phyloP scores from a whole-genome alignment of 106 monocot species.

The Chionographis japonica region DNA sequence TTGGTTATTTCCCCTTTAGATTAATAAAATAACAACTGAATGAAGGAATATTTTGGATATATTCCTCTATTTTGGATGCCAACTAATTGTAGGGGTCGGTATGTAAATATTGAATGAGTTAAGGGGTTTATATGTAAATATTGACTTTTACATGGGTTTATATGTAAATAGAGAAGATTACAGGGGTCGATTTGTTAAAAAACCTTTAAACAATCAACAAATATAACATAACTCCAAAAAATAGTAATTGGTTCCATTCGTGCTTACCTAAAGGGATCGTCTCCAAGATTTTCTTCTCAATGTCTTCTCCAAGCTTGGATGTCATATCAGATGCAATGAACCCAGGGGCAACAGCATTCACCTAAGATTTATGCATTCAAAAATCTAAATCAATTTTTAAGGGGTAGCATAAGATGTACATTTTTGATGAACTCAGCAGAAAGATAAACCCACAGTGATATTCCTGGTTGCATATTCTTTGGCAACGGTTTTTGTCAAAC shows the following conservation, averaged over 20 bases:
- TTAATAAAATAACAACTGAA: no score
- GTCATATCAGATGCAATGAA: slow-evolving; percentile 96
- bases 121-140: no score
- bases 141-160: no score
- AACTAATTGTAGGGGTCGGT: no score
- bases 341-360: slow-evolving; percentile 87
- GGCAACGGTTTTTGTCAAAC: slow-evolving; percentile 66
- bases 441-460: slow-evolving; percentile 47
- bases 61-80: no score
- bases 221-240: no score
- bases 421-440: neutral
- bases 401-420: neutral
- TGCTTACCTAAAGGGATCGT: slow-evolving; percentile 67
- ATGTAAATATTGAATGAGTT: no score
- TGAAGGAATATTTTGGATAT: no score
- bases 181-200: no score
- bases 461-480: slow-evolving; percentile 81
- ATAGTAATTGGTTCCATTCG: neutral
- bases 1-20: no score
- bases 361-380: slow-evolving; percentile 22
- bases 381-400: neutral
- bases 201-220: no score
- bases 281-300: slow-evolving; percentile 64
- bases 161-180: no score
- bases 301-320: slow-evolving; percentile 57